These are phyloP conservation scores for Eremothecium cymbalariae DNA, from an alignment of 1,139 yeast genomes.

Conservation along the genomic window DNA sequence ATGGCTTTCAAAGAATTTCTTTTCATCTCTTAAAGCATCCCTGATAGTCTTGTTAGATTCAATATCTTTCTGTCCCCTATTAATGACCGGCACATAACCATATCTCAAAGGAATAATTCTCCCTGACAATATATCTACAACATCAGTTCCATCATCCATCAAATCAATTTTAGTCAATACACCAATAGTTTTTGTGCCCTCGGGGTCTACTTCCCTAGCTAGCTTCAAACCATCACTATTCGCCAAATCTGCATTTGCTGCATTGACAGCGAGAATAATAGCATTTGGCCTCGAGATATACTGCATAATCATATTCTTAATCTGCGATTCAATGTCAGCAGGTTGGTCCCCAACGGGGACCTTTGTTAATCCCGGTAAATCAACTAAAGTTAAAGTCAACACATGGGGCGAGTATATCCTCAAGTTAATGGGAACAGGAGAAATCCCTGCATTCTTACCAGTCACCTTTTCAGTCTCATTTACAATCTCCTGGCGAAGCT, in stretches of 20 bases:
- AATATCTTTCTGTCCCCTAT: conserved; percentile 96
- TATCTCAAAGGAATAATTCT: conserved; percentile 90
- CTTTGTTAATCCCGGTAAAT: conserved; percentile 94
- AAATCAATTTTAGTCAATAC: conserved; percentile 93
- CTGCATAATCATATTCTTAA: conserved; percentile 88
- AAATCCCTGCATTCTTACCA: conserved; percentile 87
- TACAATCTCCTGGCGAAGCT: conserved; percentile 83
- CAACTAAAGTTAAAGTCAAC: conserved; percentile 88
- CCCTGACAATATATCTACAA: conserved; percentile 91
- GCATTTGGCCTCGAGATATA: conserved; percentile 95
- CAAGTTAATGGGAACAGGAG: conserved; percentile 85
- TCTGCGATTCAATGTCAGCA: conserved; percentile 89
- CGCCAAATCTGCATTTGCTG: conserved; percentile 96
- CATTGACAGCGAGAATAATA: conserved; percentile 87
- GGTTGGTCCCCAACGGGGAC: conserved; percentile 99
- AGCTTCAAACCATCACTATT: conserved; percentile 93
- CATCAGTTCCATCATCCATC: conserved; percentile 99
- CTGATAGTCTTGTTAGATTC: conserved; percentile 79
- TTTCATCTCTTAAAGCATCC: conserved; percentile 79
- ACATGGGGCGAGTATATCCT: conserved; percentile 96
- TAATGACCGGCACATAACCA: conserved; percentile 95
- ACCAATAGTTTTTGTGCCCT: conserved; percentile 93
- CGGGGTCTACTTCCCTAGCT: conserved; percentile 97
- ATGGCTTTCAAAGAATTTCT: conserved; percentile 65
- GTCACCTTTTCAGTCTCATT: conserved; percentile 91